Evolutionary conservation across 202 grass and related monocot genomes (phyloP).

Genomic region (Panicum virgatum): DNA sequence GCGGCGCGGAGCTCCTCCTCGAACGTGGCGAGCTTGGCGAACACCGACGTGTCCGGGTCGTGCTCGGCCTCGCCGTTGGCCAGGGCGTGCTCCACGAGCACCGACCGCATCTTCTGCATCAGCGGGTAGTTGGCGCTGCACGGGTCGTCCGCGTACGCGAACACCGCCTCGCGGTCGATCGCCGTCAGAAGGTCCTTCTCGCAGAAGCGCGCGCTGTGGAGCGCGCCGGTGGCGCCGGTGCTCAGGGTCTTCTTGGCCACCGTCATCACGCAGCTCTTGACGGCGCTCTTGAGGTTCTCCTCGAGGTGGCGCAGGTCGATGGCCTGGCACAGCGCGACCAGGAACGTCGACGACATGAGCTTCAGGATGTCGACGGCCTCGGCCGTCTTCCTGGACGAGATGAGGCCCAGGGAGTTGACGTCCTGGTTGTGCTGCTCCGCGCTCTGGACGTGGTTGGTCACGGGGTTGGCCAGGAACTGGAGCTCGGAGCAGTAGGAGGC

Average conservation of each 20-base stretch:
- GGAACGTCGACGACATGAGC: conserved; percentile 82
- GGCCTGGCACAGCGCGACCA: conserved; percentile 79
- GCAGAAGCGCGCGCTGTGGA: conserved; percentile 62
- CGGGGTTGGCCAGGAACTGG: conserved; percentile 75
- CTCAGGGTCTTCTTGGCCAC: conserved; percentile 65
- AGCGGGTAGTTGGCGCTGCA: conserved; percentile 64
- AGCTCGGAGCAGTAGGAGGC: conserved; percentile 79
- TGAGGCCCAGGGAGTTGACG: conserved; percentile 82
- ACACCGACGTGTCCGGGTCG: conserved; percentile 54
- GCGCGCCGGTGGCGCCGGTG: conserved; percentile 35
- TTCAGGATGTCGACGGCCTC: conserved; percentile 75
- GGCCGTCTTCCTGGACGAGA: conserved; percentile 79
- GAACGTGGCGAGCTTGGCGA: conserved; percentile 59
- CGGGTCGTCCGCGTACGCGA: conserved; percentile 62
- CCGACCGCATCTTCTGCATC: conserved; percentile 67
- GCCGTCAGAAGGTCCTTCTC: conserved; percentile 64
- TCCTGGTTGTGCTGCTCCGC: conserved; percentile 91
- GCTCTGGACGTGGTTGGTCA: conserved; percentile 86
- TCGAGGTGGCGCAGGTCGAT: conserved; percentile 83
- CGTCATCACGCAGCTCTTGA: conserved; percentile 54
- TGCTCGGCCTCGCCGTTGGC: conserved; percentile 54
- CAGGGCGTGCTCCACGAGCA: conserved; percentile 62
- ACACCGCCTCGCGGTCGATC: conserved; percentile 71
- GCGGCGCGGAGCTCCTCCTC: conserved; percentile 48
- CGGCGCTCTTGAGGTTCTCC: conserved; percentile 71